These are phyloP conservation scores for Lentinula sp. DNA, from an alignment of 768 basidiomycete species.

Conservation along the genomic window DNA sequence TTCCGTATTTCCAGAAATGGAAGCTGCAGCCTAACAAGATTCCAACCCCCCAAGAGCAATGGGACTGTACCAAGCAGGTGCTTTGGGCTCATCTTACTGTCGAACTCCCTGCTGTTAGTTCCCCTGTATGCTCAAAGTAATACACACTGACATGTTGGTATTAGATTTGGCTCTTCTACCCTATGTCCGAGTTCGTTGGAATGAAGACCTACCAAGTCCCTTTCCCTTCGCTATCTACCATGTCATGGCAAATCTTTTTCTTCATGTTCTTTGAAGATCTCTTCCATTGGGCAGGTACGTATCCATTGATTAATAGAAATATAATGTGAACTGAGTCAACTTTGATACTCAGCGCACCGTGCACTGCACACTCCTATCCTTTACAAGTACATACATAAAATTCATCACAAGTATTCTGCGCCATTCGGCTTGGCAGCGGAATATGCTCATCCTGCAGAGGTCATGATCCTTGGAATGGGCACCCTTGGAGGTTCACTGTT, in stretches of 20 bases:
- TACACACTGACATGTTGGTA: background rate
- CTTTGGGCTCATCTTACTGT: slow-evolving; percentile 94
- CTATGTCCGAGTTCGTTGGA: slow-evolving; percentile 79
- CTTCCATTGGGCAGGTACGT: slow-evolving; percentile 80
- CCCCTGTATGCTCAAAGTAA: background rate
- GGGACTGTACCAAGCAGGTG: slow-evolving; percentile 94
- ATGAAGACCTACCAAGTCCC: slow-evolving; percentile 94
- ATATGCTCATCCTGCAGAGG: slow-evolving; percentile 96
- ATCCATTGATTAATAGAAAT: background rate
- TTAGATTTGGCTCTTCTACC: slow-evolving; percentile 90
- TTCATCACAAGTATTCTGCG: slow-evolving; percentile 96
- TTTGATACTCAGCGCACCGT: slow-evolving; percentile 62
- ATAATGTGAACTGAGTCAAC: background rate
- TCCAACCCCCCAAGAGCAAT: slow-evolving; percentile 78
- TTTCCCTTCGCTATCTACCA: slow-evolving; percentile 66
- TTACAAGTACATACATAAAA: slow-evolving; percentile 93
- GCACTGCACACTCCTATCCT: slow-evolving; percentile 78
- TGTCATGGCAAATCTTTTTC: slow-evolving; percentile 71
- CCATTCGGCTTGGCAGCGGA: slow-evolving; percentile 97
- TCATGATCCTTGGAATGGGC: slow-evolving; percentile 89
- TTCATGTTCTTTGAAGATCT: slow-evolving; percentile 97
- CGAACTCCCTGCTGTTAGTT: slow-evolving; percentile 79
- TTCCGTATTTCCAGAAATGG: slow-evolving; percentile 91
- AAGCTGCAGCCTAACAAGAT: slow-evolving; percentile 88
- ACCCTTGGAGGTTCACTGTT: slow-evolving; percentile 86